These are phyloP conservation scores for Aureobasidium sp. DNA, from an alignment of 2,329 filamentous ascomycete genomes.

Conservation along the genomic window DNA sequence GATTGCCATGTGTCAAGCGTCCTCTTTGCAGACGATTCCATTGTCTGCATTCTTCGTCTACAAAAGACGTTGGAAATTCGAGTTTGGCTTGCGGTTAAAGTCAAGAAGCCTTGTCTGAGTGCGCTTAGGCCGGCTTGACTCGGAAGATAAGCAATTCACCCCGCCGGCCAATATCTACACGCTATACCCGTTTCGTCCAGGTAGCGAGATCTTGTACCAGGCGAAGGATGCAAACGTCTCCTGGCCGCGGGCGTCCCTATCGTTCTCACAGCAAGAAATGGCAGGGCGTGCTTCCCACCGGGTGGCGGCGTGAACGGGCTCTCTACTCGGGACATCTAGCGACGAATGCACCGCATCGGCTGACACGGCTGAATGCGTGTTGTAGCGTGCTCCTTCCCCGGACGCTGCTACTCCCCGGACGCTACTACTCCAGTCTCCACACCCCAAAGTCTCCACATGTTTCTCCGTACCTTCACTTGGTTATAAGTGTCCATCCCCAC, in stretches of 20 bases:
- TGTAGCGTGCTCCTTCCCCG: not conserved
- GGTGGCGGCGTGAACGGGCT: not conserved
- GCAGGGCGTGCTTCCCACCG: not conserved
- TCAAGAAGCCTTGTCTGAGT: not conserved
- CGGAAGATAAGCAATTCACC: not conserved
- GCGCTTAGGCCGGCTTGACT: not conserved
- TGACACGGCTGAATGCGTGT: conserved; percentile 7
- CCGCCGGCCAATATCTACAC: not conserved
- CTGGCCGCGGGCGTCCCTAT: not conserved
- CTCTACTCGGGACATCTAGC: not conserved
- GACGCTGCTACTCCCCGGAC: not conserved
- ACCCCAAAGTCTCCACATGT: not conserved
- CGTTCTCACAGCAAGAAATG: not conserved
- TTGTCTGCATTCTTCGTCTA: not conserved
- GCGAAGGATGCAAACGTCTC: not conserved
- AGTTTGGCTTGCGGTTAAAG: not conserved
- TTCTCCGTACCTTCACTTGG: not conserved
- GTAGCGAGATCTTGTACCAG: not conserved
- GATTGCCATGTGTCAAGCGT: not conserved
- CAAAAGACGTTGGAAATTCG: not conserved
- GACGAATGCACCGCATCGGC: not conserved
- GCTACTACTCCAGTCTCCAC: conserved; percentile 3
- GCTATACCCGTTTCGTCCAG: not conserved
- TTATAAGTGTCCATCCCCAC: conserved; percentile 2
- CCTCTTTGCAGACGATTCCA: too few relatives aligned